These are phyloP conservation scores for Xylariaceae sp. DNA, from an alignment of 2,329 filamentous ascomycete genomes.

Conservation along the genomic window DNA sequence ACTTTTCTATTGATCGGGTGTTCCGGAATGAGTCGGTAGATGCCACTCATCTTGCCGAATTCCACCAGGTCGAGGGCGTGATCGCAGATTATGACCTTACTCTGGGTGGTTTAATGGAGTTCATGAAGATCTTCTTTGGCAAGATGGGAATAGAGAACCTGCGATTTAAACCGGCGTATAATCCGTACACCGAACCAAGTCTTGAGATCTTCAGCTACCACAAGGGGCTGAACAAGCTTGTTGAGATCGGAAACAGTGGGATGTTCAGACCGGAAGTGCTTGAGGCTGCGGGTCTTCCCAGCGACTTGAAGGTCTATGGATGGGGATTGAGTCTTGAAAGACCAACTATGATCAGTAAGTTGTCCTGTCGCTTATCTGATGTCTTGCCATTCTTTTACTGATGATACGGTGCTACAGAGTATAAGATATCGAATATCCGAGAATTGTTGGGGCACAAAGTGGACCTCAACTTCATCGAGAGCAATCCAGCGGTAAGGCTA, in stretches of 20 bases:
- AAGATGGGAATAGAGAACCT: conserved; percentile 88
- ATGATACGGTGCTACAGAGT: conserved; percentile 32
- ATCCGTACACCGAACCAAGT: conserved; percentile 85
- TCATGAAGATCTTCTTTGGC: conserved; percentile 92
- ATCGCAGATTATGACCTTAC: conserved; percentile 95
- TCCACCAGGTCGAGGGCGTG: conserved; percentile 97
- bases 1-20: conserved; percentile 97
- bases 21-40: conserved; percentile 97
- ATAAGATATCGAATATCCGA: conserved; percentile 81
- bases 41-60: conserved; percentile 76
- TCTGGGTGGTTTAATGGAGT: conserved; percentile 81
- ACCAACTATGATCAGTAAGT: conserved; percentile 89
- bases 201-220: conserved; percentile 98
- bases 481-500: conserved; percentile 83
- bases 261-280: conserved; percentile 99
- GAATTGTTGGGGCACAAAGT: conserved; percentile 51
- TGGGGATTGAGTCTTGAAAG: conserved; percentile 90
- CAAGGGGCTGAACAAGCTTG: conserved; percentile 75
- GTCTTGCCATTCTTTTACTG: neutral
- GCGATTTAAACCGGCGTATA: conserved; percentile 89
- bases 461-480: conserved; percentile 68
- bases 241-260: conserved; percentile 96
- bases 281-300: conserved; percentile 88
- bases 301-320: conserved; percentile 88
- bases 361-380: neutral